phyloP scores from a whole-genome alignment of 208 protist species.

The Leishmania lainsoni region DNA sequence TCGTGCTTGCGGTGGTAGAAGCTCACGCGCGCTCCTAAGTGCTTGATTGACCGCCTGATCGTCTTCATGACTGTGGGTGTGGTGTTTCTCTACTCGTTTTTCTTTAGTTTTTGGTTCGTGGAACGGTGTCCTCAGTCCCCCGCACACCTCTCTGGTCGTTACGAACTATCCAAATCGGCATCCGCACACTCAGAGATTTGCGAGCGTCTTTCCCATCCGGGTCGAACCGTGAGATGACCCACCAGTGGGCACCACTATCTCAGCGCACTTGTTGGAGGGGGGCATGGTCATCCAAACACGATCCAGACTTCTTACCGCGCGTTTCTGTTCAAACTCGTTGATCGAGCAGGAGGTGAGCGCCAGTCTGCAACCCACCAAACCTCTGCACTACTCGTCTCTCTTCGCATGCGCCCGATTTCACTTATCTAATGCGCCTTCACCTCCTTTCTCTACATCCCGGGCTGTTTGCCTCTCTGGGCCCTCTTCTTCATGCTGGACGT shows the following conservation, averaged over 20 bases:
- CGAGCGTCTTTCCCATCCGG: background rate
- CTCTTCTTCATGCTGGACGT: background rate
- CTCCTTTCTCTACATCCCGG: background rate
- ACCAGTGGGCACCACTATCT: background rate
- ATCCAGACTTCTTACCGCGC: background rate
- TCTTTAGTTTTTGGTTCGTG: background rate
- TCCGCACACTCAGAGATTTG: background rate
- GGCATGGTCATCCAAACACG: background rate
- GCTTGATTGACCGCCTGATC: background rate
- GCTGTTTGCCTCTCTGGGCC: background rate
- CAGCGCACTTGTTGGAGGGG: background rate
- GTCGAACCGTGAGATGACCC: background rate
- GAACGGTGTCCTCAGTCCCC: background rate
- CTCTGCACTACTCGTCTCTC: background rate
- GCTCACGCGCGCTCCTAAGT: background rate
- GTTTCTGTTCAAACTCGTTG: background rate
- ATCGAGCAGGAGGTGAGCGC: background rate
- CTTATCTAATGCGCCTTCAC: background rate
- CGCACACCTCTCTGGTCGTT: background rate
- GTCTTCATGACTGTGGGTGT: background rate
- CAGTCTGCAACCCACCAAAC: background rate
- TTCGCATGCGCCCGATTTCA: background rate
- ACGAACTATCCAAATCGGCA: background rate
- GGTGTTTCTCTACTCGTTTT: background rate
- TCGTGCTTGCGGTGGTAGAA: background rate